Evolutionary conservation across 345 rosid species (phyloP).

Genomic region (Psidium guajava): DNA sequence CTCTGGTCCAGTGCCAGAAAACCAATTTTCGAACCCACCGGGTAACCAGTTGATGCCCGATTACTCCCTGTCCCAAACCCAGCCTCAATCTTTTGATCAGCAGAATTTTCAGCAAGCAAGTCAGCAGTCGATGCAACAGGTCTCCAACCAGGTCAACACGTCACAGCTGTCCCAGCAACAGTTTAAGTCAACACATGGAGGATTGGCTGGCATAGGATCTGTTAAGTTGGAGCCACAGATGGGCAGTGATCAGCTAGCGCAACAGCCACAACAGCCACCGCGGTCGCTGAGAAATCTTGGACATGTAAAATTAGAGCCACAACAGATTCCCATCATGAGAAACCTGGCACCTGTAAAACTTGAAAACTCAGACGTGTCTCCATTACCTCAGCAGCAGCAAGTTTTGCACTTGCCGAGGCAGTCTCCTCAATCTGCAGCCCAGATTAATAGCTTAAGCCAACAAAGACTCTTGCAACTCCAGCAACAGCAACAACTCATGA

Average conservation of each 20-base stretch:
- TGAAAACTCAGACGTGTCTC: slow-evolving; percentile 73
- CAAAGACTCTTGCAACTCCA: slow-evolving; percentile 73
- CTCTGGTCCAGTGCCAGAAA: slow-evolving; percentile 69
- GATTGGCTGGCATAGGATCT: slow-evolving; percentile 55
- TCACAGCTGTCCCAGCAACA: slow-evolving; percentile 53
- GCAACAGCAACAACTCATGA: slow-evolving; percentile 64
- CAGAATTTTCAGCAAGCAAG: slow-evolving; percentile 61
- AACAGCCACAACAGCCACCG: slow-evolving; percentile 45
- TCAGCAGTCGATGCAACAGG: slow-evolving; percentile 65
- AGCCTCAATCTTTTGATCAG: slow-evolving; percentile 48
- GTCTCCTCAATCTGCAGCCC: slow-evolving; percentile 63
- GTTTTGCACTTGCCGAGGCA: slow-evolving; percentile 79
- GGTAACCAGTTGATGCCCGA: slow-evolving; percentile 58
- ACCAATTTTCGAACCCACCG: slow-evolving; percentile 51
- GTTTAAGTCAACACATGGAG: slow-evolving; percentile 50
- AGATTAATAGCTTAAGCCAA: slow-evolving; percentile 59
- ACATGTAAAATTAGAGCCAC: slow-evolving; percentile 69
- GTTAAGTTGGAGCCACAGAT: slow-evolving; percentile 85
- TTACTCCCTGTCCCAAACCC: slow-evolving; percentile 28
- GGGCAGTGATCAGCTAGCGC: slow-evolving; percentile 53
- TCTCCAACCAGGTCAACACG: slow-evolving; percentile 33
- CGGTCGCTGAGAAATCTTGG: slow-evolving; percentile 50
- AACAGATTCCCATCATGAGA: slow-evolving; percentile 55
- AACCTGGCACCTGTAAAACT: slow-evolving; percentile 54
- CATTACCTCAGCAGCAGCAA: slow-evolving; percentile 73